phyloP scores from a whole-genome alignment of 345 rosid genomes.

The Noccaea caerulescens region DNA sequence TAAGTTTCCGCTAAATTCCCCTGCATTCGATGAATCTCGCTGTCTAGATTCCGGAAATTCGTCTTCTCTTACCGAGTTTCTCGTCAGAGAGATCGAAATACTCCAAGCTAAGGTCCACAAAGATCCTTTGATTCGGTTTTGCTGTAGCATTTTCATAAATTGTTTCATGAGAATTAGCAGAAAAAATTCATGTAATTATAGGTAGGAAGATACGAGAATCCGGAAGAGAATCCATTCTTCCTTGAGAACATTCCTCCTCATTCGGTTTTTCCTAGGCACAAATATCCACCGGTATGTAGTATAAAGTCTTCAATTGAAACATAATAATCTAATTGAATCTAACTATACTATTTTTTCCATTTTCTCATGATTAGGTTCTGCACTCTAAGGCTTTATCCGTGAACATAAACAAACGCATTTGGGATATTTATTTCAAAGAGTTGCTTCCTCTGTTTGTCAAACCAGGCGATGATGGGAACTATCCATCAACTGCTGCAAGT shows the following conservation, averaged over 20 bases:
- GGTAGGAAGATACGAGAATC: slow-evolving; percentile 79
- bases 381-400: slow-evolving; percentile 62
- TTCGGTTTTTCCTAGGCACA: slow-evolving; percentile 45
- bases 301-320: background rate
- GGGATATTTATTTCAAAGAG: slow-evolving; percentile 68
- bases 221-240: slow-evolving; percentile 89
- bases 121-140: background rate
- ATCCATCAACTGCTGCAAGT: slow-evolving; percentile 65
- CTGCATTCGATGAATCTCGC: slow-evolving; percentile 42
- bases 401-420: slow-evolving; percentile 64
- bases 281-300: slow-evolving; percentile 56
- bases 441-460: slow-evolving; percentile 72
- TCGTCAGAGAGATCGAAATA: slow-evolving; percentile 62
- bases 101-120: slow-evolving; percentile 64
- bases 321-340: background rate
- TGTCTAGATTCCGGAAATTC: slow-evolving; percentile 49
- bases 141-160: background rate
- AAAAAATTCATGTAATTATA: slow-evolving; percentile 30
- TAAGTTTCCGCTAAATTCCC: slow-evolving; percentile 59
- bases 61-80: slow-evolving; percentile 57
- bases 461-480: slow-evolving; percentile 81
- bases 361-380: slow-evolving; percentile 51
- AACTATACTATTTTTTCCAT: background rate
- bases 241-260: slow-evolving; percentile 61
- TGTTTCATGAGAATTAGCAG: too few relatives aligned